Evolutionary conservation across 805 yeast species (phyloP), one percentile per base, ranked within the genome.

Genomic region (Kodamaea jinghongensis): DNA sequence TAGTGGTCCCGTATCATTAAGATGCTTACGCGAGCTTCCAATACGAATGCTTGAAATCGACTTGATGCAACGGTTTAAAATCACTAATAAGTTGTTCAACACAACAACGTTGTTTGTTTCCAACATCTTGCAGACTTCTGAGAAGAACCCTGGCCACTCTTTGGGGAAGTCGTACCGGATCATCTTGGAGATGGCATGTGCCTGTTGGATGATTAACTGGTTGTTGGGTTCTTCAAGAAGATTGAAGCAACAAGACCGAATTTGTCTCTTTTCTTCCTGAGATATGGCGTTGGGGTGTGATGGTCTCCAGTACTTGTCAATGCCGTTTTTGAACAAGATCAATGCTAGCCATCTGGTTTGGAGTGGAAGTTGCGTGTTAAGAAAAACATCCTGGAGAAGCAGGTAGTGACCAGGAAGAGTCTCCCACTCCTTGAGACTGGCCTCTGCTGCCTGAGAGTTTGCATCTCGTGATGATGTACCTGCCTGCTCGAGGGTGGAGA

Each of bases 311-410:
- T 78, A 79, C 54, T 76, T 79, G 12, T 87, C 96, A 14, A 88
- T 70, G 1, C 95, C 95, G 59, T 91, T 91, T 55, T 93, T 91
- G 61, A 91, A 79, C 47, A 84, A 85, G 30, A 91, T 91, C 1
- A 88, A 73, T 0, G 96, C 89, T 17, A 90, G 65, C 96, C 96
- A 89, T 52, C 98, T 70, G 6, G 79, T 67, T 43, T 84, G 86
- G 22, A 83, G 60, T 0, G 89, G 75, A 12, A 76, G 50, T 0
- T 79, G 71, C 3, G 69, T 55, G 46, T 86, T 82, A 39, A 78
- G 64, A 57, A 86, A 90, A 4, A 69, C 49, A 12, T 67, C 71
- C 57, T 81, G 90, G 12, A 83, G 60, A 10, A 69, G 49, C 37
- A 56, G 70, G 55, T 80, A 82, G 51, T 70, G 82, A 1, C 87